Base-by-base conservation (phyloP, 495 filamentous ascomycete genomes). In the Daldinia vernicosa region DNA sequence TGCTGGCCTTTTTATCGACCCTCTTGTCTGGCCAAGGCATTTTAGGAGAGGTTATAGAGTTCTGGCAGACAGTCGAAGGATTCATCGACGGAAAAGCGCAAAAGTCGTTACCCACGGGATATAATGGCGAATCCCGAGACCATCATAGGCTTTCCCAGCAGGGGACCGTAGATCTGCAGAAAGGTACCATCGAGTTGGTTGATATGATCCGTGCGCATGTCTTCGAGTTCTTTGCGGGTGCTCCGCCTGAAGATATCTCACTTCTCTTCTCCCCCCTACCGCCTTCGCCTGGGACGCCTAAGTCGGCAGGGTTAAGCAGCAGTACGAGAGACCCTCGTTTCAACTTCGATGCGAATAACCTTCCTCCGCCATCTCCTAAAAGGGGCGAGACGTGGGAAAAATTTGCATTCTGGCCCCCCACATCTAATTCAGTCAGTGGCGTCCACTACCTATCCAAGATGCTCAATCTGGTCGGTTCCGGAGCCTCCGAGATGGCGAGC, bases 371-470 rank as follows among this genome's bases (percentile, higher is more conserved):
- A 1, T 91, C 89, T 0, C 91, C 92, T 1, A 90, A 83, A 69
- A 83, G 84, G 35, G 94, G 93, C 33, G 93, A 97, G 74, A 70
- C 90, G 5, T 94, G 94, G 92, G 96, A 98, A 78, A 94, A 92
- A 51, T 98, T 91, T 80, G 95, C 95, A 0, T 99, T 99, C 80
- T 97, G 96, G 92, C 93, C 96, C 1, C 95, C 95, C 0, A 90
- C 91, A 72, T 91, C 93, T 5, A 98, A 97, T 74, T 93, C 94
- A 0, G 79, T 99, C 15, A 93, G 93, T 68, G 94, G 91, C 8
- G 90, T 93, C 6, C 87, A 96, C 76, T 97, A 97, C 72, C 86
- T 99, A 12, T 84, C 88, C 40, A 92, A 91, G 77, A 90, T 95
- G 70, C 84, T 98, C 7, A 84, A 86, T 4, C 83, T 96, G 14